These are phyloP conservation scores for Citrus glauca DNA, from an alignment of 345 rosid species.

Conservation along the genomic window DNA sequence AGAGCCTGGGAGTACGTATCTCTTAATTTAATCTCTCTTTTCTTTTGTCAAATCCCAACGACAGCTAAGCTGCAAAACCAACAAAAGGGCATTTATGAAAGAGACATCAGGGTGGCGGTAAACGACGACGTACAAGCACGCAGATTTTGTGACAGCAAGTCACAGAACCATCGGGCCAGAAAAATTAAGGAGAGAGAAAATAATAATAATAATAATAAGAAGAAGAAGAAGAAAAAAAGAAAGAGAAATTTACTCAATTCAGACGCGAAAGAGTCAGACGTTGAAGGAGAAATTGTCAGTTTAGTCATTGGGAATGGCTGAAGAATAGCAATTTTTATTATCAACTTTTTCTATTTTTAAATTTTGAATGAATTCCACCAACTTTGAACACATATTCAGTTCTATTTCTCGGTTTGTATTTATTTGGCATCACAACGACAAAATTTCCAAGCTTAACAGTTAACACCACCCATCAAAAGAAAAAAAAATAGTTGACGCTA, in stretches of 20 bases:
- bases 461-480: too few relatives aligned
- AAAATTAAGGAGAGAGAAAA: not conserved
- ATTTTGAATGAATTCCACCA: not conserved
- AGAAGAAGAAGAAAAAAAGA: not conserved
- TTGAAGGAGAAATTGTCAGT: constrained; percentile 28
- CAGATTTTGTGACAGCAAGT: constrained; percentile 34
- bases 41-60: constrained; percentile 14
- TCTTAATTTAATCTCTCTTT: not conserved
- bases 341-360: not conserved
- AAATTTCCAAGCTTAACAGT: not conserved
- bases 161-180: constrained; percentile 20
- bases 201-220: too few relatives aligned
- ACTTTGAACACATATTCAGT: not conserved
- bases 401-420: not conserved
- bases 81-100: constrained; percentile 17
- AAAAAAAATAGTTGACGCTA: too few relatives aligned
- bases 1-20: not conserved
- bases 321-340: constrained; percentile 12
- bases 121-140: constrained; percentile 38
- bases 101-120: constrained; percentile 20
- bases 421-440: not conserved
- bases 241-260: constrained; percentile 24
- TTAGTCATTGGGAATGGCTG: constrained; percentile 40
- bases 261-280: constrained; percentile 32
- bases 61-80: not conserved